A percentile compares a stretch with the other conserved stretches of the same genome.
These are phyloP conservation scores for Lycium barbarum DNA, from an alignment of 257 asterid species.

Conservation along the genomic window DNA sequence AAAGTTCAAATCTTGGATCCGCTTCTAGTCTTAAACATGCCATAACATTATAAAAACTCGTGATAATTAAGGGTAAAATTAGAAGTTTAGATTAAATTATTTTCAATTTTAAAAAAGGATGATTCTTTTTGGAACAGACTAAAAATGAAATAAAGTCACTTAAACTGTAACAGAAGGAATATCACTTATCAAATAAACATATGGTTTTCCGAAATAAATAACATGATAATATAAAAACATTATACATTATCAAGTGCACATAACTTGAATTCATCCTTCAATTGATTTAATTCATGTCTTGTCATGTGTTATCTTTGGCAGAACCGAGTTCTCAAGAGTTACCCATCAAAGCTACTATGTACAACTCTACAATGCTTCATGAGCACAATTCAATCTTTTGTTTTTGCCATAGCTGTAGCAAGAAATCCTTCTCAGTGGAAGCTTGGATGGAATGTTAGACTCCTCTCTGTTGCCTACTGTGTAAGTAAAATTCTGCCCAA, in stretches of 20 bases:
- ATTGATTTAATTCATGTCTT: not conserved
- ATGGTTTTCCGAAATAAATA: too few relatives aligned
- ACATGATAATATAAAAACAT: too few relatives aligned
- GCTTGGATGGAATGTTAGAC: constrained; percentile 69
- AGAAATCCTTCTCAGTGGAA: constrained; percentile 72
- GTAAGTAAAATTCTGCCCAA: constrained; percentile 47
- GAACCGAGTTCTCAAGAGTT: constrained; percentile 59
- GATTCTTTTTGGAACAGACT: too few relatives aligned
- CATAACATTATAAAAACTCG: not conserved
- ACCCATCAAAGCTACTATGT: constrained; percentile 77
- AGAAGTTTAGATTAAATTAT: not conserved
- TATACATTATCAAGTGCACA: too few relatives aligned
- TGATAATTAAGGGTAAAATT: not conserved
- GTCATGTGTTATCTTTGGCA: constrained; percentile 13
- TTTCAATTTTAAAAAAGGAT: not conserved
- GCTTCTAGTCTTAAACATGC: not conserved
- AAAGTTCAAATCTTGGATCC: not conserved
- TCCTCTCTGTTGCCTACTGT: constrained; percentile 70
- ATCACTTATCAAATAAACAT: too few relatives aligned
- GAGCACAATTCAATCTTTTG: constrained; percentile 71
- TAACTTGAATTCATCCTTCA: too few relatives aligned
- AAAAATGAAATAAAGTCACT: not conserved
- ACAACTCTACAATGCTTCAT: constrained; percentile 73
- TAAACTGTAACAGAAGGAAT: not conserved
- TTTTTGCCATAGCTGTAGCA: constrained; percentile 61